Evolutionary conservation across 805 yeast genomes (phyloP), one percentile per base, ranked within the genome.

Genomic region (Candida michaelii): DNA sequence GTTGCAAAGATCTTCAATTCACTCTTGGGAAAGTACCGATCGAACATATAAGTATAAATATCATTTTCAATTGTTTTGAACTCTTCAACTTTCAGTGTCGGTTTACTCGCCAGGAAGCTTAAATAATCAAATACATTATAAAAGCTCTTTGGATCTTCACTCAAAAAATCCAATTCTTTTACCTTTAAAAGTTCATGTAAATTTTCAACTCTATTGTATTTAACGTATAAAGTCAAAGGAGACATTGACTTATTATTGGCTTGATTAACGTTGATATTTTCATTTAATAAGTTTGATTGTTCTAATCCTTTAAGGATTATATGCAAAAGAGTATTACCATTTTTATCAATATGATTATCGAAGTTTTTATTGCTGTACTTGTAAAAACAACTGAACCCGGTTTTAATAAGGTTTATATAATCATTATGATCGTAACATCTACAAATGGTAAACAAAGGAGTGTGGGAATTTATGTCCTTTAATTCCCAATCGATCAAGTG

Each of bases 241-340:
- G 91, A 80, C 46, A 82, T 63, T 1, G 71, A 75, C 46, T 75
- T 75, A 10, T 56, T 52, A 56, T 88, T 90, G 14, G 75, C 59
- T 44, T 73, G 76, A 58, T 91, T 88, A 10, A 88, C 53, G 31
- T 69, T 69, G 5, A 59, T 52, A 23, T 62, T 55, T 15, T 45
- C 39, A 10, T 52, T 21, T 18, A 67, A 53, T 13, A 69, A 38
- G 13, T 49, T 34, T 0, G 71, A 58, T 27, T 50, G 54, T 2
- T 53, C 42, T 21, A 86, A 59, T 12, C 76, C 73, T 11, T 74
- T 73, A 38, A 77, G 75, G 23, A 88, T 65, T 2, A 85, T 74
- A 61, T 91, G 98, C 24, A 91, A 63, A 3, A 91, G 55, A 0
- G 93, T 80, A 56, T 89, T 89, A 0, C 91, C 91, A 42, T 78